phyloP scores from a whole-genome alignment of 805 yeast species.

The Lipomyces chichibuensis region DNA sequence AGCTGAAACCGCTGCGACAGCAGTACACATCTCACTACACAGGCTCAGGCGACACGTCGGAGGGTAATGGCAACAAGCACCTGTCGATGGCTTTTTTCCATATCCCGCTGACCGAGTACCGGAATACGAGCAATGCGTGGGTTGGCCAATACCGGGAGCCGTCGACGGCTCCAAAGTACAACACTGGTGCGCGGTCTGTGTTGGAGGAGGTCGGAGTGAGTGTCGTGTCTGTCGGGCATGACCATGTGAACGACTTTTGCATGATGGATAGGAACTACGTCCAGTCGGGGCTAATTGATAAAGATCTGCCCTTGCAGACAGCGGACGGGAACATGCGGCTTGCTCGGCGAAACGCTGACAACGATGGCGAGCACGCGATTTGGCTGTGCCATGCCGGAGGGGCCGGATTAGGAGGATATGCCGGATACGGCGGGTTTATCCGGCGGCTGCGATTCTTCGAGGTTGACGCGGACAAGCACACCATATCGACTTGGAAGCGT shows the following conservation, averaged over 20 bases:
- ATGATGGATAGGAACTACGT: conserved; percentile 52
- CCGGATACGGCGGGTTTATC: conserved; percentile 85
- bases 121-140: conserved; percentile 49
- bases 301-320: conserved; percentile 21
- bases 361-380: conserved; percentile 45
- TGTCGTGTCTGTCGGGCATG: conserved; percentile 87
- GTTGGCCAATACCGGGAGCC: conserved; percentile 73
- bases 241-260: conserved; percentile 93
- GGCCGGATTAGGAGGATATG: conserved; percentile 94
- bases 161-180: conserved; percentile 73
- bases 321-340: not conserved
- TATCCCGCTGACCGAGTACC: conserved; percentile 87
- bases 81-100: conserved; percentile 91
- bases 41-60: conserved; percentile 27
- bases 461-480: conserved; percentile 54
- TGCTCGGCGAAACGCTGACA: conserved; percentile 1
- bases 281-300: conserved; percentile 39
- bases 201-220: conserved; percentile 70
- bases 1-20: conserved; percentile 38
- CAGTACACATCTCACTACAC: conserved; percentile 43
- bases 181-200: conserved; percentile 65
- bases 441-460: conserved; percentile 77
- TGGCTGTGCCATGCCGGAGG: conserved; percentile 97
- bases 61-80: conserved; percentile 45
- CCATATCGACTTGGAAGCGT: conserved; percentile 73